Conservation (phyloP, 805 yeast species). For the Pichia kluyveri region DNA sequence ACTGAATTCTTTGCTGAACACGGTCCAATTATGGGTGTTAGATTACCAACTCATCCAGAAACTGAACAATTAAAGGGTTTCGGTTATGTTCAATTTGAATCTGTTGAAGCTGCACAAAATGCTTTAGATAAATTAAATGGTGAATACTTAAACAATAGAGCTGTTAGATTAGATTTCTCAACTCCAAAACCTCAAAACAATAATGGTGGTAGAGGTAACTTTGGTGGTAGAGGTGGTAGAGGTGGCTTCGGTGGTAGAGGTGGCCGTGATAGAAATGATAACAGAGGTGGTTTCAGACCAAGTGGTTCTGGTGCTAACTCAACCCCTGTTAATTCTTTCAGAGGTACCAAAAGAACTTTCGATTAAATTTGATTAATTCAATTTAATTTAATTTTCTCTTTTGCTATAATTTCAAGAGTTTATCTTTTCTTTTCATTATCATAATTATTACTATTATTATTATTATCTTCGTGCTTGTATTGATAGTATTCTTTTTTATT, state of each 20-base stretch:
- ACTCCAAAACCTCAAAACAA: slow-evolving; percentile 52
- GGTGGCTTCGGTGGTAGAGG: slow-evolving; percentile 28
- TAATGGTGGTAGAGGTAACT: slow-evolving; percentile 18
- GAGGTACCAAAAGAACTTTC: slow-evolving; percentile 78
- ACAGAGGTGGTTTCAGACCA: slow-evolving; percentile 18
- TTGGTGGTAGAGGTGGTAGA: slow-evolving; percentile 15
- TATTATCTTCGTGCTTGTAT: slow-evolving; percentile 6
- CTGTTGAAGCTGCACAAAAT: slow-evolving; percentile 81
- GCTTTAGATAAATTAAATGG: slow-evolving; percentile 87
- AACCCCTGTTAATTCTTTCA: slow-evolving; percentile 55
- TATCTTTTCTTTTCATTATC: background rate
- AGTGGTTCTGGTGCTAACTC: slow-evolving; percentile 57
- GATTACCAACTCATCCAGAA: slow-evolving; percentile 97
- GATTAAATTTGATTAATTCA: slow-evolving; percentile 35
- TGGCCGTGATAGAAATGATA: slow-evolving; percentile 26
- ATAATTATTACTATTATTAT: no score
- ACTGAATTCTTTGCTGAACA: slow-evolving; percentile 63
- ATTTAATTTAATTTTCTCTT: background rate
- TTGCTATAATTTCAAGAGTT: background rate
- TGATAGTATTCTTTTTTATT: slow-evolving; percentile 5
- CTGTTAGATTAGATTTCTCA: slow-evolving; percentile 91
- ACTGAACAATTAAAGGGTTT: slow-evolving; percentile 99
- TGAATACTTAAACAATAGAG: slow-evolving; percentile 80
- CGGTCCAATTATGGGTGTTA: slow-evolving; percentile 80
- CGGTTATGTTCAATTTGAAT: slow-evolving; percentile 90